Evolutionary conservation across 1,139 yeast species (phyloP), one percentile per base, ranked within the genome.

Genomic region (Taphrina deformans): DNA sequence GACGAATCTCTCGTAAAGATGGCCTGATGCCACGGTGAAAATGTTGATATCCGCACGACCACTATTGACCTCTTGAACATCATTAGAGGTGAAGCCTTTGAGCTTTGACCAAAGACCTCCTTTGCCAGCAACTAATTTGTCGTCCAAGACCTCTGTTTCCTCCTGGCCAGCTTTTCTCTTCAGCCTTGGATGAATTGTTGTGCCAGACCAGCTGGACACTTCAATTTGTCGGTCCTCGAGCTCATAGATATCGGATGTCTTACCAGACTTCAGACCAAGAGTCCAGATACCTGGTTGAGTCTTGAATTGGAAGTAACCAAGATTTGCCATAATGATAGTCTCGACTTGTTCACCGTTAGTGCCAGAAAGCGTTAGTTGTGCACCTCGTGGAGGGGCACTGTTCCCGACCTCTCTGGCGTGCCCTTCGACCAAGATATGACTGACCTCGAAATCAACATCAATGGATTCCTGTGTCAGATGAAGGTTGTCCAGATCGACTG

Each of bases 21-120:
- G 87, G 0, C 96, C 96, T 68, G 91, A 84, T 0, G 96, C 92
- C 41, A 90, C 86, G 0, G 96, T 82, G 74, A 90, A 91, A 44
- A 92, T 86, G 74, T 93, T 89, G 62, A 92, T 83, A 23, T 84
- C 88, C 0, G 92, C 88, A 38, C 79, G 79, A 45, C 72, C 71
- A 44, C 71, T 69, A 41, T 18, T 35, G 10, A 21, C 12, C 40
- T 67, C 67, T 10, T 26, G 35, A 3, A 48, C 23, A n/a, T 58
- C 55, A 21, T 46, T 50, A 16, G 29, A 27, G 26, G 51, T 24
- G 45, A 45, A 31, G n/a, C 46, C 46, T 16, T 51, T 48, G 31
- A 59, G 16, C 23, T 62, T 62, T 26, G 61, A 18, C 45, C 63
- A 51, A 14, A 51, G n/a, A 27, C 27, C 29, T 29, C 56, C 60